Percentiles rank a stretch among this genome's conserved stretches.
These are phyloP conservation scores for Pyrenochaeta sp. DNA, from an alignment of 2,329 filamentous ascomycete genomes.

Conservation along the genomic window DNA sequence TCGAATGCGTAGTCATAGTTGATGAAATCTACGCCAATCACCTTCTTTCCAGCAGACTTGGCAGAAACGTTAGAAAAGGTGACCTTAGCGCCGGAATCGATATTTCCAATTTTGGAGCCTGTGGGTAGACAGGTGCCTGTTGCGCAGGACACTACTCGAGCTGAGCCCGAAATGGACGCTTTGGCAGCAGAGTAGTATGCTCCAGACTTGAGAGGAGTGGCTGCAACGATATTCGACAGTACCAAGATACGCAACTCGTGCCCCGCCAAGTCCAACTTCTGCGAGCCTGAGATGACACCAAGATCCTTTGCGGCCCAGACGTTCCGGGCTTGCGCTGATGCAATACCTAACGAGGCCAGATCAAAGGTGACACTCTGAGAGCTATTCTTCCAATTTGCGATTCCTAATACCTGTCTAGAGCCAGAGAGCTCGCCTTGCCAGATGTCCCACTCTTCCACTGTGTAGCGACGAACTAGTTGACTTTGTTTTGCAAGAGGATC, in stretches of 20 bases:
- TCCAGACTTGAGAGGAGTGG: conserved; percentile 15
- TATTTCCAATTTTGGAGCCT: conserved; percentile 43
- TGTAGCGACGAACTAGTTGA: conserved; percentile 55
- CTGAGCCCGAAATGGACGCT: conserved; percentile 42
- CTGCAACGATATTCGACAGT: conserved; percentile 42
- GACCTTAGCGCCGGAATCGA: conserved; percentile 34
- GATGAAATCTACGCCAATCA: conserved; percentile 51
- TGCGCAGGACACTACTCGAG: conserved; percentile 33
- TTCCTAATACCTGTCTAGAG: conserved; percentile 44
- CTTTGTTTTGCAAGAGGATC: conserved; percentile 63
- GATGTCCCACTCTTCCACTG: conserved; percentile 49
- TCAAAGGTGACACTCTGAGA: conserved; percentile 42
- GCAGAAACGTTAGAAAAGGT: conserved; percentile 40
- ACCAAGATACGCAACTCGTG: conserved; percentile 45
- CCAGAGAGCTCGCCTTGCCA: conserved; percentile 50
- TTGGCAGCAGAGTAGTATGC: conserved; percentile 44
- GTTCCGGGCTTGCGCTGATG: conserved; percentile 46
- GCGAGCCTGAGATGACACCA: conserved; percentile 22
- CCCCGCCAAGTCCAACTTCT: conserved; percentile 25
- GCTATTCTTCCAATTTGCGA: conserved; percentile 51
- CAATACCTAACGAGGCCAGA: conserved; percentile 41
- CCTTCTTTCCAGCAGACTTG: conserved; percentile 33
- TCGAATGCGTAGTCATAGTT: conserved; percentile 52
- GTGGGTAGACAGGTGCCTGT: conserved; percentile 37
- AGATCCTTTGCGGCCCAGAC: conserved; percentile 44